These are phyloP conservation scores for Coemansia sp. DNA, from an alignment of 371 early-diverging fungal genomes.

Conservation along the genomic window DNA sequence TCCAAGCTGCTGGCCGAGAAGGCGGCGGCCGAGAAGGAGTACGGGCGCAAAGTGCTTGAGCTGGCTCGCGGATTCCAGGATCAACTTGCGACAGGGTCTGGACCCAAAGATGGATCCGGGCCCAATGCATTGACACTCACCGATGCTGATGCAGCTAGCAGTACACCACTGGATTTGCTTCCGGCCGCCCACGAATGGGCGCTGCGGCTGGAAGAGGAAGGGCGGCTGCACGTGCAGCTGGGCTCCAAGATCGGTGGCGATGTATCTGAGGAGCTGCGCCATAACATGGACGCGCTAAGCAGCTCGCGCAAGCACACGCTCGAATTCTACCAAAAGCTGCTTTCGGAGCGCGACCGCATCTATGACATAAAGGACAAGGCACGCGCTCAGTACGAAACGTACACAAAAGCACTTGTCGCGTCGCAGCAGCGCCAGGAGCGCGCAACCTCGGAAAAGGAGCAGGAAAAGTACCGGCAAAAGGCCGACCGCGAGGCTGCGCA, in stretches of 20 bases:
- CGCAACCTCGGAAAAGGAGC: constrained; percentile 45
- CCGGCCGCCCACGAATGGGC: constrained; percentile 39
- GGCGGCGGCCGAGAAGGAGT: constrained; percentile 40
- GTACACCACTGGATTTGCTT: constrained; percentile 26
- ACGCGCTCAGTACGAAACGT: constrained; percentile 26
- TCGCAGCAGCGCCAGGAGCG: constrained; percentile 41
- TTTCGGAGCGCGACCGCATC: constrained; percentile 33
- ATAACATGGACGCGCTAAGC: constrained; percentile 18
- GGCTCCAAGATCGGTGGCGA: constrained; percentile 32
- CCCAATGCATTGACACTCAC: constrained; percentile 28
- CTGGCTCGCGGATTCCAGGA: constrained; percentile 31
- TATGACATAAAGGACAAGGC: constrained; percentile 39
- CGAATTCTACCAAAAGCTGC: constrained; percentile 38
- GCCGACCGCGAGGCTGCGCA: constrained; percentile 22
- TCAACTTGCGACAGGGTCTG: constrained; percentile 16
- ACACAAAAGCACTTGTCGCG: constrained; percentile 23
- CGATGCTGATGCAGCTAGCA: constrained; percentile 21
- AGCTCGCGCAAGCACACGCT: constrained; percentile 22
- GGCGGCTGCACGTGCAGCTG: constrained; percentile 42
- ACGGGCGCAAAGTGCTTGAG: constrained; percentile 35
- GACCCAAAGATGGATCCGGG: constrained; percentile 19
- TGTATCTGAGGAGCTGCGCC: constrained; percentile 26
- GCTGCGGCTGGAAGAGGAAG: constrained; percentile 41
- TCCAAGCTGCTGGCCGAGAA: constrained; percentile 36
- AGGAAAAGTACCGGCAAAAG: constrained; percentile 35